Evolutionary conservation across 306 rosid genomes (phyloP).

Genomic region (Prinsepia uniflora): DNA sequence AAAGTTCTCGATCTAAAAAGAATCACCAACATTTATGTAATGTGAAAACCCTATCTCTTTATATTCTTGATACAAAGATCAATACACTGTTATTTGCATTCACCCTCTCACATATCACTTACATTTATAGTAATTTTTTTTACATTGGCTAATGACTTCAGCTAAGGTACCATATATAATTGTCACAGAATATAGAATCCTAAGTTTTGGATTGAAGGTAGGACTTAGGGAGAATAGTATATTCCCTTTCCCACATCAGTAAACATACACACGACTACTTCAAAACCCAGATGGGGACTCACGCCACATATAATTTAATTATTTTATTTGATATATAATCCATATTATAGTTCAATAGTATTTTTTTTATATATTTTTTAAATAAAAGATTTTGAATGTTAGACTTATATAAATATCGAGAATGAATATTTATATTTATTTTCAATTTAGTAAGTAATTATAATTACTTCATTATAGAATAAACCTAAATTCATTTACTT

Average conservation of each 20-base stretch:
- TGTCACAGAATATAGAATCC: conserved; percentile 16
- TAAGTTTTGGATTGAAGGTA: background rate
- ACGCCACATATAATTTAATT: background rate
- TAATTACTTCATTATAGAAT: no score
- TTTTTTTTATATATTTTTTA: no score
- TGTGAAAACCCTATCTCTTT: no score
- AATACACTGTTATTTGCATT: background rate
- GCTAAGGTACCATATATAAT: conserved; percentile 6
- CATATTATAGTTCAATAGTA: no score
- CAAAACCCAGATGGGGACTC: conserved; percentile 17
- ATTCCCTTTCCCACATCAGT: conserved; percentile 24
- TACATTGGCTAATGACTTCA: conserved; percentile 2
- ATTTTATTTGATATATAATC: no score
- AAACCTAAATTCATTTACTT: no score
- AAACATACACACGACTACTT: conserved; percentile 4
- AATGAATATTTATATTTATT: no score
- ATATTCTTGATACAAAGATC: background rate
- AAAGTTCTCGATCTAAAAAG: no score
- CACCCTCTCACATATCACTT: conserved; percentile 12
- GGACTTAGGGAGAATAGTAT: conserved; percentile 7
- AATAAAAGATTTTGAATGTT: no score
- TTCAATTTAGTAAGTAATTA: no score
- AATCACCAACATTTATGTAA: no score
- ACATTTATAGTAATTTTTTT: background rate
- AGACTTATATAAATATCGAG: no score